phyloP scores from a whole-genome alignment of 495 filamentous ascomycete species.

The Viridothelium virens region DNA sequence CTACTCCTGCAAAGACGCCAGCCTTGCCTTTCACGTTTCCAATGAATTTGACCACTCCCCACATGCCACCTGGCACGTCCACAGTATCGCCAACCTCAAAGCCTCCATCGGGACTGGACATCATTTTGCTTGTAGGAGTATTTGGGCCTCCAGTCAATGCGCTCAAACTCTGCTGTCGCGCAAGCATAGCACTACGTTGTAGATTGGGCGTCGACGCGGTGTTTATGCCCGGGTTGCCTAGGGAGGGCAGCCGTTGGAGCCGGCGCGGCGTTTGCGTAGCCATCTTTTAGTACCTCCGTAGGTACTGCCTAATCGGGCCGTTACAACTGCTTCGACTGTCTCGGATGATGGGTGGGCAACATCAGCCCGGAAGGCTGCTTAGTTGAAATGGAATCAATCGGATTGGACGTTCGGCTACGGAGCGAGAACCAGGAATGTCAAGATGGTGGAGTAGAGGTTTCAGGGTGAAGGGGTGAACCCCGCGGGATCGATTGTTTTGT shows the following conservation, averaged over 20 bases:
- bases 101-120: slow-evolving; percentile 41
- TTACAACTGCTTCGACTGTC: background rate
- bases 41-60: slow-evolving; percentile 81
- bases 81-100: slow-evolving; percentile 81
- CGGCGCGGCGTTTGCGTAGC: slow-evolving; percentile 39
- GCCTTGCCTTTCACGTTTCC: slow-evolving; percentile 82
- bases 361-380: background rate
- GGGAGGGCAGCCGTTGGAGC: slow-evolving; percentile 38
- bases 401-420: background rate
- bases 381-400: background rate
- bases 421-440: background rate
- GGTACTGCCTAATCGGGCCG: background rate
- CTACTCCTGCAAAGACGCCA: slow-evolving; percentile 89
- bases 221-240: slow-evolving; percentile 39
- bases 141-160: slow-evolving; percentile 46
- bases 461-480: slow-evolving; percentile 5
- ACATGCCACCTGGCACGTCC: slow-evolving; percentile 92
- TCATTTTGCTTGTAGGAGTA: slow-evolving; percentile 35
- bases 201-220: slow-evolving; percentile 55
- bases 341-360: background rate
- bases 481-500: background rate
- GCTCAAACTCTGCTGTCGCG: slow-evolving; percentile 57
- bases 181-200: slow-evolving; percentile 41
- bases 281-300: slow-evolving; percentile 17
- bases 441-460: background rate